A percentile compares a stretch with the other conserved stretches of the same genome.
phyloP scores from a whole-genome alignment of 768 basidiomycete genomes.

The Mycena galopus region DNA sequence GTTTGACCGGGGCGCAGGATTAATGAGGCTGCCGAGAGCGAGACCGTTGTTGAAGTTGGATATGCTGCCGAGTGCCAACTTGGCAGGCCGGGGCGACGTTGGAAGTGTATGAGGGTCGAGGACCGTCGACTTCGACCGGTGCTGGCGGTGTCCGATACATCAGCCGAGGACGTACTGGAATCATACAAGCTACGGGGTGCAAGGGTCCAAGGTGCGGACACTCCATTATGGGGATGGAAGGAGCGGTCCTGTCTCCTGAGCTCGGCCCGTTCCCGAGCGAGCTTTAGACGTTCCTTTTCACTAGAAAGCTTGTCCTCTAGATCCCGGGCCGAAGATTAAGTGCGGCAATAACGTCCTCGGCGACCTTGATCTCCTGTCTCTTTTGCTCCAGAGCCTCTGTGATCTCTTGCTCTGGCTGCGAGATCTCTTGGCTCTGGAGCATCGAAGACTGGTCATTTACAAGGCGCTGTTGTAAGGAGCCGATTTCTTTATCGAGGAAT shows the following conservation, averaged over 20 bases:
- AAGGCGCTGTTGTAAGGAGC: conserved; percentile 65
- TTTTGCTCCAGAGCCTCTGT: conserved; percentile 66
- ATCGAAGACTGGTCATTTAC: conserved; percentile 68
- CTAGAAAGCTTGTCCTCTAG: conserved; percentile 78
- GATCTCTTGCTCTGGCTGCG: conserved; percentile 68
- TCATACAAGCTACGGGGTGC: conserved; percentile 32
- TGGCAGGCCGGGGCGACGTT: conserved; percentile 45
- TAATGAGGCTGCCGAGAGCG: conserved; percentile 32
- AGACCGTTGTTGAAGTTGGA: conserved; percentile 39
- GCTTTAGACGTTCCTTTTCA: conserved; percentile 70
- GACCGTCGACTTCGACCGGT: conserved; percentile 21
- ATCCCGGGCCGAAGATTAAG: conserved; percentile 77
- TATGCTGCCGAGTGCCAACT: conserved; percentile 47
- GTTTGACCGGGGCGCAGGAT: conserved; percentile 46
- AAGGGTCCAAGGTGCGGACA: conserved; percentile 37
- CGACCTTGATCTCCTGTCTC: conserved; percentile 69
- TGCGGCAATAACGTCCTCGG: conserved; percentile 76
- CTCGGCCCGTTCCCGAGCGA: conserved; percentile 71
- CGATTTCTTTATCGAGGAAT: conserved; percentile 73
- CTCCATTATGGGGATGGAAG: conserved; percentile 47
- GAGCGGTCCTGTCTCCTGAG: conserved; percentile 58
- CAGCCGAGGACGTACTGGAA: conserved; percentile 24
- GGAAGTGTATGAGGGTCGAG: conserved; percentile 34
- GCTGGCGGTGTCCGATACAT: conserved; percentile 28
- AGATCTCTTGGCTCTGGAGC: conserved; percentile 56